Evolutionary conservation across 2,329 filamentous ascomycete genomes (phyloP).

Genomic region (Ceratocystis colombiana): DNA sequence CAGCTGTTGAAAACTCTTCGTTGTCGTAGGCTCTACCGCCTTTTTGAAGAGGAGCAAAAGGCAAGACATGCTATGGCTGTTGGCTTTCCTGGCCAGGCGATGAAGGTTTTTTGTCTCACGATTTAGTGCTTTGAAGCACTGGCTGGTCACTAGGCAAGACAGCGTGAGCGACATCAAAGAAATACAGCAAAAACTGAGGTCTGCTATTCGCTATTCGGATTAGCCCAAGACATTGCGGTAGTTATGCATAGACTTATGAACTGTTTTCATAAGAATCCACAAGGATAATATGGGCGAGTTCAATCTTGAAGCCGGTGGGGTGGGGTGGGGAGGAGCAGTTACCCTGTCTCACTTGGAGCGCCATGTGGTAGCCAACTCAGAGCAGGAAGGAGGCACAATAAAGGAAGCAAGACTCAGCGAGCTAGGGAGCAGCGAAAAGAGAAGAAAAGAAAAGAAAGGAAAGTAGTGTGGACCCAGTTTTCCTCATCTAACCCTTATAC

Average conservation of each 20-base stretch:
- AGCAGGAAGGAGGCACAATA: neutral
- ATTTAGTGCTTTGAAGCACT: neutral
- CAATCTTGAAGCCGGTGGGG: neutral
- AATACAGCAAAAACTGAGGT: neutral
- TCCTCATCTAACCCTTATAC: neutral
- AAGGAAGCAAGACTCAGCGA: constrained; percentile 1
- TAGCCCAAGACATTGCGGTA: neutral
- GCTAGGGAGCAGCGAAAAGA: neutral
- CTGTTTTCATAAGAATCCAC: neutral
- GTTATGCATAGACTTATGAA: neutral
- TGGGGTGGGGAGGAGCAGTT: neutral
- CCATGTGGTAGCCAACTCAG: neutral
- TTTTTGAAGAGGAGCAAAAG: neutral
- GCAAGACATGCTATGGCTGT: neutral
- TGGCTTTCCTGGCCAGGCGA: neutral
- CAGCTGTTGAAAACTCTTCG: neutral
- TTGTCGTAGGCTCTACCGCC: too few species aligned
- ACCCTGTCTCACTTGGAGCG: neutral
- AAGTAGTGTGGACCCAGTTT: neutral
- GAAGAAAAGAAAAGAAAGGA: neutral
- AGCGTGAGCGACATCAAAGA: neutral
- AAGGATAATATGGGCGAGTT: neutral
- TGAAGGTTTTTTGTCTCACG: neutral
- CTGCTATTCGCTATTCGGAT: neutral
- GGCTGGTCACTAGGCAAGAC: neutral